These are phyloP conservation scores for Aspergillus funiculosus DNA, from an alignment of 495 filamentous ascomycete genomes.

Conservation along the genomic window DNA sequence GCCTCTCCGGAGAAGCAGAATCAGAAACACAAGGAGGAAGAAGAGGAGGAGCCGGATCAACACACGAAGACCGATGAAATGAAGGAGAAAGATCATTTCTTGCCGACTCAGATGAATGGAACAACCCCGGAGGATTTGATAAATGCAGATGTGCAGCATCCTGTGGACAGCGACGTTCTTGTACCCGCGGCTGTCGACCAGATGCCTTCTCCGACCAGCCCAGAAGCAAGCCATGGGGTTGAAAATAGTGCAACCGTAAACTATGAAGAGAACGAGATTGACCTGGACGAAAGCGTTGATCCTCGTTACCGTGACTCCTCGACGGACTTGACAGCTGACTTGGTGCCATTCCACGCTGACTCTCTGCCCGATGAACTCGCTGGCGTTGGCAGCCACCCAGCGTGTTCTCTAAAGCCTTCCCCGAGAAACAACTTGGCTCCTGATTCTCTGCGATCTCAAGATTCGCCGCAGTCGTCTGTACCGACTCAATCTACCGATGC, in stretches of 20 bases:
- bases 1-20: too few species aligned
- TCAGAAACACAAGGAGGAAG: not conserved
- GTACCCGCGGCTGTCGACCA: not conserved
- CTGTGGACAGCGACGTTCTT: not conserved
- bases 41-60: not conserved
- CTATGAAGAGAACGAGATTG: conserved; percentile 15
- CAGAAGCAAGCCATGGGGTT: not conserved
- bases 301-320: conserved; percentile 11
- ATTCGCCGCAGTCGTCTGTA: conserved; percentile 14
- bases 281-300: conserved; percentile 18
- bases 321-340: not conserved
- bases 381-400: conserved; percentile 21
- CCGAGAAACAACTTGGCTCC: conserved; percentile 1
- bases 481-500: conserved; percentile 19
- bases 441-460: conserved; percentile 9
- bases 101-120: not conserved
- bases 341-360: conserved; percentile 6
- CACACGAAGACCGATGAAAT: not conserved
- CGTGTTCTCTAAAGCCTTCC: conserved; percentile 10
- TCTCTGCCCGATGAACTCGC: conserved; percentile 17
- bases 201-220: not conserved
- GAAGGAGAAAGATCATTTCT: not conserved
- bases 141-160: conserved; percentile 3
- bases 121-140: not conserved
- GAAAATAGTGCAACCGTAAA: not conserved